Evolutionary conservation across 2,329 filamentous ascomycete species (phyloP), one percentile per base, ranked within the genome.

Genomic region (Aureobasidium sp.): DNA sequence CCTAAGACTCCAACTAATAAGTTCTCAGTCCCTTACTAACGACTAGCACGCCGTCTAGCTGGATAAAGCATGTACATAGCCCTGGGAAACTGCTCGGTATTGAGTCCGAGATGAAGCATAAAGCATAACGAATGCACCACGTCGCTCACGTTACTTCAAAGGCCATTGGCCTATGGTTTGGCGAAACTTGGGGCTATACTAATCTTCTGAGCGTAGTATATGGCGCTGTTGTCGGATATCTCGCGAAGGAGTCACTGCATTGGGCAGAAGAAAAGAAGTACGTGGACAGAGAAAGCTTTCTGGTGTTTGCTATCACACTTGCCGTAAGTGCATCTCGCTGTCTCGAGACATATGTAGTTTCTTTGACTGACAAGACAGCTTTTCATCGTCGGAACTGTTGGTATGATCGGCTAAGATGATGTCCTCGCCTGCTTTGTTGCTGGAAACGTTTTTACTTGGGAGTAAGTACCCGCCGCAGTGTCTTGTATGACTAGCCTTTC

Each of bases 361-460:
- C 6, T 23, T 25, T 9, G 7, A 4, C 33, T 38, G 15, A 53
- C 33, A 8, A 3, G 3, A 43, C 25, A 84, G 69, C 80, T 96
- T 7, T 96, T 96, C 69, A 89, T 95, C 57, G 81, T 90, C 0
- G 91, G 91, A 0, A 95, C 90, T 0, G 92, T 89, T 64, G 91
- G 91, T 1, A 81, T 96, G 79, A 82, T 95, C 51, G 91, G 90
- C 1, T 93, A 85, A 37, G 91, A 96, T 69, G 92, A 96, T 69
- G 88, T 96, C 0, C 79, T 96, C 7, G 91, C 92, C 1, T 95
- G 90, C 74, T 96, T 96, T 70, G 86, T 96, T 66, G 92, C 92
- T 2, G 92, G 92, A 1, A 96, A 95, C 68, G 84, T 83, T 0
- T 95, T 96, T 66, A 95, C 90, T 0, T 93, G 90, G 85, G 91